Base-by-base conservation (phyloP, 1,139 yeast species). In the Saccharomyces hybrid region DNA sequence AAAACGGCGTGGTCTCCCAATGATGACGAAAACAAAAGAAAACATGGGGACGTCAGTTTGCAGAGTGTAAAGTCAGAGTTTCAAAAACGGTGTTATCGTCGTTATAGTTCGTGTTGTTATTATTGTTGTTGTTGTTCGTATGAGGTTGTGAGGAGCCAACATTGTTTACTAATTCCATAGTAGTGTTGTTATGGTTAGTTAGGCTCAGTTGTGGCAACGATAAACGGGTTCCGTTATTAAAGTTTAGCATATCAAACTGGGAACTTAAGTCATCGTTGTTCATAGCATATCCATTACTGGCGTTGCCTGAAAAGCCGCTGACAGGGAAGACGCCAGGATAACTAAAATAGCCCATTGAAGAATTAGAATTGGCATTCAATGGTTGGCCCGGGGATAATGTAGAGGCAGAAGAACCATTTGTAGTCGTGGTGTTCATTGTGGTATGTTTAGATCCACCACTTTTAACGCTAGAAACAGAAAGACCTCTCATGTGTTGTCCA, bases 281-380 rank as follows among this genome's bases (percentile, higher is more conserved):
- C 16, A 58, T 48, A n/a, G 59, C 27, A 52, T 59, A 59, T n/a
- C 50, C 53, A n/a, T 52, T 52, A 20, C 48, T 53, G 42, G 53
- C 55, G 56, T 27, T 61, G 51, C 51, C 48, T 32, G 51, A 50
- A 48, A 47, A 52, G 54, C 55, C 63, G 7, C 26, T 11, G 51
- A 44, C 52, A 14, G 70, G 69, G 53, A 67, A 66, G 54, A 61
- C 58, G 0, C 68, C 71, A 26, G 72, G 70, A 52, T 67, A 68
- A 44, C 63, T 66, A 49, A 62, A 60, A 53, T 66, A 66, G 2
- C 62, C 60, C 16, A 50, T 54, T 42, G 58, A 20, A 20, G 23
- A 20, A 20, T 20, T 49, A 23, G 52, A 49, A 27, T 41, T 49
- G 34, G 58, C 31, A 23, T 47, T 51, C 44, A 38, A 38, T 38